phyloP scores from a whole-genome alignment of 2,329 filamentous ascomycete species.

The Didymella glomerata region DNA sequence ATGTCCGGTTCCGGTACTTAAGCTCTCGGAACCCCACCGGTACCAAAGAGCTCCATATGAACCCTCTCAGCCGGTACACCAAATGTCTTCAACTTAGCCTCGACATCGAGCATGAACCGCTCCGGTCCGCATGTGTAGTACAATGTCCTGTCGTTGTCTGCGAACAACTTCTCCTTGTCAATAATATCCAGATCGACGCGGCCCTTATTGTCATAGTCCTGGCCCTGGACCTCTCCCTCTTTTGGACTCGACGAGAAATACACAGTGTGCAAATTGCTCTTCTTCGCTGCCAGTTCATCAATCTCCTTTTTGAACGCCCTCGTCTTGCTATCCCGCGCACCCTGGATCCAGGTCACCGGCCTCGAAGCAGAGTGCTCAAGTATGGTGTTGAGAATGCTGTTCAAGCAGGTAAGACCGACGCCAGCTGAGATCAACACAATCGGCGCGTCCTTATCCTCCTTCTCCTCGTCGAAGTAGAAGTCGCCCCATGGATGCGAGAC shows the following conservation, averaged over 20 bases:
- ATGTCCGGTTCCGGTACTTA: conserved; percentile 15
- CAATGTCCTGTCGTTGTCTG: conserved; percentile 63
- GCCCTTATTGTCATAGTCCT: conserved; percentile 68
- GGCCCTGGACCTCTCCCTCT: conserved; percentile 57
- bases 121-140: conserved; percentile 79
- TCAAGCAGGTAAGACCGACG: conserved; percentile 72
- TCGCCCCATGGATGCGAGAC: conserved; percentile 70
- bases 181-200: conserved; percentile 67
- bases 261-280: conserved; percentile 60
- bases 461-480: conserved; percentile 66
- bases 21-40: conserved; percentile 47
- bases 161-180: conserved; percentile 64
- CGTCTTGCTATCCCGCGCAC: conserved; percentile 59
- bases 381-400: conserved; percentile 68
- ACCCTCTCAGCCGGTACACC: conserved; percentile 68
- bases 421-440: conserved; percentile 73
- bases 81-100: conserved; percentile 60
- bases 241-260: conserved; percentile 66
- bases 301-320: conserved; percentile 66
- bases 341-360: conserved; percentile 71
- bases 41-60: conserved; percentile 71
- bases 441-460: conserved; percentile 57
- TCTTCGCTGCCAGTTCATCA: conserved; percentile 53
- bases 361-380: conserved; percentile 45
- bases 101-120: conserved; percentile 71